Base-by-base conservation (phyloP, 208 protist species). In the Acanthamoeba castellanii region DNA sequence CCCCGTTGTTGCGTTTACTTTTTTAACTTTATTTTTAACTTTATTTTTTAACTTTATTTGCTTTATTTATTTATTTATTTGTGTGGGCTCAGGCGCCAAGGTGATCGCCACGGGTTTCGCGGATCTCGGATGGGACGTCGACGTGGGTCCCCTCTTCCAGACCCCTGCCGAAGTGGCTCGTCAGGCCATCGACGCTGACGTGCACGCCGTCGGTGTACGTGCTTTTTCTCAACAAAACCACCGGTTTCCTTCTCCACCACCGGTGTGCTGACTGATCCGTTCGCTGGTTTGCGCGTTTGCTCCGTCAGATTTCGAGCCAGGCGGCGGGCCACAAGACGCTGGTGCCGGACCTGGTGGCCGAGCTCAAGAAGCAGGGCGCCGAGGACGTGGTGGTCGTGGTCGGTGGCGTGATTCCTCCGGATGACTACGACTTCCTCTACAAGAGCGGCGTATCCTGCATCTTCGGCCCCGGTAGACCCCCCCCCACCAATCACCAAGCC, bases 111-210 rank as follows among this genome's bases (percentile, higher is more conserved):
- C 98, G 55, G 98, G 98, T n/a, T 98, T 99, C 94, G 98, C 99
- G 57, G 99, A 99, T 96, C 95, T 99, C 25, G 98, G 99, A 85
- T 99, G 99, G 93, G 99, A 99, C 96, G 98, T 99, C 20, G 99
- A 99, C 97, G 97, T 99, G 50, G 98, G 98, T 32, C 96, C 95
- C 34, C 95, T 97, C 8, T 97, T 96, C 95, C 89, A 95, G 66
- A 96, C 94, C 2, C 95, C 93, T 0, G 92, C 87, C 34, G 96
- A 97, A 87, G 97, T 98, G 7, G 97, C 96, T 4, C 78, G 90
- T n/a, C 97, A 98, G 95, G 99, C 99, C 3, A 95, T 99, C 34
- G 99, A 99, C 93, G 97, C 98, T 59, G 99, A 99, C 97, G 99
- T 99, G 22, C 99, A 99, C 94, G 96, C 98, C 20, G 97, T 99